Evolutionary conservation across 768 basidiomycete species (phyloP), one percentile per base, ranked within the genome.

Genomic region (Neoboletus brunneissimus): DNA sequence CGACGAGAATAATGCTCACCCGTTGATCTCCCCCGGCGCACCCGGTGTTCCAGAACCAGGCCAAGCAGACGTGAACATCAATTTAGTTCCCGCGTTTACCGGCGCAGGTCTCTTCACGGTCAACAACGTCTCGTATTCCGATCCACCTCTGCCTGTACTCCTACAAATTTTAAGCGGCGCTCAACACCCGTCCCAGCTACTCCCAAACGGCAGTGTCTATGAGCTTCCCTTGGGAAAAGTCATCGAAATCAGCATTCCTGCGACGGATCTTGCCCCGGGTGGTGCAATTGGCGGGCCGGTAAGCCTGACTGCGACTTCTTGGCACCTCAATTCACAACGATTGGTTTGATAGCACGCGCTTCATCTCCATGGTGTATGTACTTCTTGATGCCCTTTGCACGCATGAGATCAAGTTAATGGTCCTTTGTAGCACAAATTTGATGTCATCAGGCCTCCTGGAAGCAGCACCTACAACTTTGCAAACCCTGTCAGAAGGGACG

Each of bases 401-500:
- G 15, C 5, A 23, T 2, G 23, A 40, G 4, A n/a, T 20, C 18
- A 15, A n/a, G 16, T 16, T 55, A 25, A 60, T 43, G 9, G 1
- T 12, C n/a, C 7, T 35, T 23, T 5, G 0, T 35, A 80, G 76
- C 78, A 79, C 45, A 38, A 63, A 0, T 76, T 81, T 55, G 66
- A 68, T 44, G 77, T 81, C 23, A 63, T 81, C 13, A 64, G 75
- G 10, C 73, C 69, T 48, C 73, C 77, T 15, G 75, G 75, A 13
- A 77, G 64, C 53, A 58, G 59, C 0, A 60, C 58, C 0, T 74
- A 73, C 53, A 81, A 82, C 63, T 81, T 70, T 41, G 57, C 23
- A 5, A 85, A 86, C 62, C 85, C 85, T 0, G 74, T 80, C 56
- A 72, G 72, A 51, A 73, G 83, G 45, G 83, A 87, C 62, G 81